Evolutionary conservation across 345 rosid species (phyloP).

Genomic region (Hirschfeldia incana): DNA sequence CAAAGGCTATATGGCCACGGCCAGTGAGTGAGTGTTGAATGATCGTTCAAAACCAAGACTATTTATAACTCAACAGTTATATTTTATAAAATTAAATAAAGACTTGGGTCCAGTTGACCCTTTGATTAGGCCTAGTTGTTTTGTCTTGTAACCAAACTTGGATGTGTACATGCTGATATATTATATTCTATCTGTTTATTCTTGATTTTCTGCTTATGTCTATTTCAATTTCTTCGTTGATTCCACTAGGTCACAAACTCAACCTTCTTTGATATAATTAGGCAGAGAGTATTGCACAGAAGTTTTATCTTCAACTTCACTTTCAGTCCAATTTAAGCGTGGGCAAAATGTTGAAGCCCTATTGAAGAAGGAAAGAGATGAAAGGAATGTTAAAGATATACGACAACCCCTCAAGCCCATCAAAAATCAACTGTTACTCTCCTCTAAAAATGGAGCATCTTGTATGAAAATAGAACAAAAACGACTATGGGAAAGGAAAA

Average conservation of each 20-base stretch:
- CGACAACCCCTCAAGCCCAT: neutral
- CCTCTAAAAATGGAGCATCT: neutral
- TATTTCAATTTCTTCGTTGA: neutral
- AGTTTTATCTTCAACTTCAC: neutral
- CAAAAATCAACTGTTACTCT: neutral
- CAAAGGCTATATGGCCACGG: constrained; percentile 14
- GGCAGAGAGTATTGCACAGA: neutral
- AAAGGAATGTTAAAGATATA: no score
- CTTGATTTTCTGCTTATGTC: neutral
- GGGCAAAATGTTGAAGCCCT: neutral
- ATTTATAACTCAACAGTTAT: neutral
- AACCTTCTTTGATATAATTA: neutral
- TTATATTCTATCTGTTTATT: neutral
- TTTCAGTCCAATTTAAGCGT: neutral
- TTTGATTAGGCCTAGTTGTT: neutral
- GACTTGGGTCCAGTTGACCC: neutral
- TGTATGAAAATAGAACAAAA: neutral
- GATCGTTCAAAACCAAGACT: neutral
- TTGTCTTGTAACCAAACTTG: neutral
- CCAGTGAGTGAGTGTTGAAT: neutral
- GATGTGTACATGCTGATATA: constrained; percentile 1
- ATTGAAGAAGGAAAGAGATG: neutral
- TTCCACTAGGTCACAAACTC: neutral
- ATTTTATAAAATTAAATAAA: neutral
- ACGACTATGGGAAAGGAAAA: neutral